Evolutionary conservation across 805 yeast genomes (phyloP).

Genomic region (Suhomyces sp.): DNA sequence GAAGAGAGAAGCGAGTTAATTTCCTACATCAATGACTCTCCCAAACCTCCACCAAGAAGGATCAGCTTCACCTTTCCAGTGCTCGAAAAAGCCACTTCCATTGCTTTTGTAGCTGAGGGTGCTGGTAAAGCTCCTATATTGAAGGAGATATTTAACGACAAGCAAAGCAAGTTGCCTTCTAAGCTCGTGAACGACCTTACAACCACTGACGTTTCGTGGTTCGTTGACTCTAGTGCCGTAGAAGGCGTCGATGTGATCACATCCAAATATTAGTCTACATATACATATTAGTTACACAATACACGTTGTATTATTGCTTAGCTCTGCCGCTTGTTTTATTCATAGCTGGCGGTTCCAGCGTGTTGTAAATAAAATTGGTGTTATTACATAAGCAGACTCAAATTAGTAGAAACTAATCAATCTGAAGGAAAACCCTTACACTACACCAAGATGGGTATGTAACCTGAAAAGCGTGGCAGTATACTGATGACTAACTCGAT

Average conservation of each 20-base stretch:
- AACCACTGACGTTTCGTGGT: conserved; percentile 66
- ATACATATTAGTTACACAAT: neutral
- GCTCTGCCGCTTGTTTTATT: no score
- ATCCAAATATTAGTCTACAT: conserved; percentile 31
- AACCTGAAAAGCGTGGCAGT: neutral
- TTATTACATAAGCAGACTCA: neutral
- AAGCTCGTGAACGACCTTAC: conserved; percentile 63
- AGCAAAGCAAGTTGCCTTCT: conserved; percentile 58
- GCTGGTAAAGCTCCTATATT: conserved; percentile 74
- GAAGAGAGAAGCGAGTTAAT: conserved; percentile 51
- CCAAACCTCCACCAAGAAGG: conserved; percentile 92
- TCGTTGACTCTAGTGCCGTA: conserved; percentile 77
- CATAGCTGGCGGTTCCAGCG: no score
- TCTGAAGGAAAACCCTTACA: neutral
- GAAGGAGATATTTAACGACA: conserved; percentile 62
- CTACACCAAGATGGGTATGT: conserved; percentile 6
- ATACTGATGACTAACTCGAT: neutral
- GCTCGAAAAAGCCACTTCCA: conserved; percentile 48
- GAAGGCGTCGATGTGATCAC: conserved; percentile 51
- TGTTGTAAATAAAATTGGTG: neutral
- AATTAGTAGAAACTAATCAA: neutral
- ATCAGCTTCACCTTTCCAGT: conserved; percentile 85
- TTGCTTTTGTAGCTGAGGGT: conserved; percentile 89
- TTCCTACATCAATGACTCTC: conserved; percentile 73
- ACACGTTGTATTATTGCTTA: no score